Base-by-base conservation (phyloP, 1,284 basidiomycete genomes). In the Ustilago loliicola region DNA sequence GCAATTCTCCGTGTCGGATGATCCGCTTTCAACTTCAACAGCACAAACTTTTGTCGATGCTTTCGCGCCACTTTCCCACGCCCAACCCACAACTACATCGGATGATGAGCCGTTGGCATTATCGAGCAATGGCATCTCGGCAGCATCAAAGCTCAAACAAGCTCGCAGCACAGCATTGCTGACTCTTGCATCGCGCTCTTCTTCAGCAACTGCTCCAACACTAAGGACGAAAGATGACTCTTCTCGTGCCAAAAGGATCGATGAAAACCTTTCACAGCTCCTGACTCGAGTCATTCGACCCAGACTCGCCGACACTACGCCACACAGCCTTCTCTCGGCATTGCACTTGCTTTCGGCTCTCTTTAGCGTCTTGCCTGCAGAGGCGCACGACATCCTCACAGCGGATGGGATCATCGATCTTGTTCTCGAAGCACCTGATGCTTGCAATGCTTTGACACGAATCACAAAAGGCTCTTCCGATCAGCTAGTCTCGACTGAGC, bases 1-100 rank as follows among this genome's bases (percentile, higher is more conserved):
- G n/a, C 61, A 51, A 38, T 69, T 72, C 36, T 65, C 74, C 13
- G 30, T 77, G n/a, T 72, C 66, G 48, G 66, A 61, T 30, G 74
- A 77, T 30, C 74, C 74, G 48, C 47, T 77, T 10, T 72, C 69
- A 5, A 77, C 74, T n/a, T 54, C 69, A 15, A 72, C 63, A n/a
- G 74, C 66, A 27, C 48, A 77, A 3, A 59, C 61, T 9, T 72
- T 72, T 32, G 52, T 77, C 47, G 69, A 69, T 63, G 69, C 69
- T 19, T 77, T 77, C 29, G 59, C 47, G 19, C 72, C 72, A 4
- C 59, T 74, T 45, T 66, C 55, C 23, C 51, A 69, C 47, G 30
- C 66, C 29, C 45, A 7, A 8, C 34, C 23, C 19, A 15, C 1
- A 2, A 8, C 5, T 23, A 23, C 51, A 30, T 55, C 51, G 30